Evolutionary conservation across 768 basidiomycete genomes (phyloP), one percentile per base, ranked within the genome.

Genomic region (Phylloporus sp.): DNA sequence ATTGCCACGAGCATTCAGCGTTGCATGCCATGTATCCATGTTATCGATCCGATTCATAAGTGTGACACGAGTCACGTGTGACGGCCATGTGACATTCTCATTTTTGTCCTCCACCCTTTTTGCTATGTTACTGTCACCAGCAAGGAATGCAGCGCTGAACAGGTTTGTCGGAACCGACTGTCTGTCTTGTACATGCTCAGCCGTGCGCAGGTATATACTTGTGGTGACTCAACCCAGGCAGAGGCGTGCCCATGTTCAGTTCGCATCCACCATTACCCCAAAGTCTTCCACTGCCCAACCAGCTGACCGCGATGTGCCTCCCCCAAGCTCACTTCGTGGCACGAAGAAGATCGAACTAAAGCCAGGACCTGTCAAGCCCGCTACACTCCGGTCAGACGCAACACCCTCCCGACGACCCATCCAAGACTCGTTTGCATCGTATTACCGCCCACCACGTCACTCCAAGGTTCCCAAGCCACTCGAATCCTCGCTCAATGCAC

Each of bases 291-390:
- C 52, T 44, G 7, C 57, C 20, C 47, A 43, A 57, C 13, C 46
- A 49, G 54, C 46, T 36, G 61, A 61, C 38, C 48, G 50, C 72
- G 58, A 52, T 57, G 59, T 43, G 48, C 59, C 63, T 36, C 61
- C 69, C 46, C 47, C 70, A 35, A 56, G 47, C 53, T 50, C 51
- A 53, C 47, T 65, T 48, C 61, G 65, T 6, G 76, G 72, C 50
- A 76, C 72, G 54, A 67, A 63, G 40, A 79, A 81, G 65, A 69
- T 86, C 45, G 82, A 85, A 52, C 71, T 87, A 15, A 78, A 81
- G 22, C 87, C 87, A 1, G 81, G 72, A 2, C 87, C 86, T 24
- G 69, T 85, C 44, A 82, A 80, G 52, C 72, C 70, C 0, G 60
- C 68, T 40, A 50, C 69, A 12, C 56, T 68, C 23, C 61, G 56